Conservation (phyloP, 805 yeast species). For the Candida loeiensis region DNA sequence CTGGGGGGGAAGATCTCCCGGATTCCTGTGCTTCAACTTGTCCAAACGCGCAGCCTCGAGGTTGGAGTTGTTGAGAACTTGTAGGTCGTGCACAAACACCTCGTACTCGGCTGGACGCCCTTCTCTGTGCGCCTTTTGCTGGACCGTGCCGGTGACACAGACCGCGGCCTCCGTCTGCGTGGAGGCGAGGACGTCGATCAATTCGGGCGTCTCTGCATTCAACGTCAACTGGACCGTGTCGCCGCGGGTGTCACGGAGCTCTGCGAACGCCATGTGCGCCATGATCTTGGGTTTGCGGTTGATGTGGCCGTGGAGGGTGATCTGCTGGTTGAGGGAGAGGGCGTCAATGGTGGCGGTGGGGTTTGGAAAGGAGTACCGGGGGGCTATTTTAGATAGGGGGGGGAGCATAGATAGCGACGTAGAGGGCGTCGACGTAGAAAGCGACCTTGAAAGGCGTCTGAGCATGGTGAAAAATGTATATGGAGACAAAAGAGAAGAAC, state of each 20-base stretch:
- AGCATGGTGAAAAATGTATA: too few species aligned
- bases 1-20: slow-evolving; percentile 69
- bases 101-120: slow-evolving; percentile 47
- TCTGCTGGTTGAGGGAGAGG: slow-evolving; percentile 13
- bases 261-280: slow-evolving; percentile 69
- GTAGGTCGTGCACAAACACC: slow-evolving; percentile 47
- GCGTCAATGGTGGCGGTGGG: slow-evolving; percentile 1
- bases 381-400: slow-evolving; percentile 2
- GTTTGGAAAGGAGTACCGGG: slow-evolving; percentile 5
- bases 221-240: slow-evolving; percentile 51
- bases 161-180: slow-evolving; percentile 71
- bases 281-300: slow-evolving; percentile 68
- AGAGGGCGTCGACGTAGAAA: too few species aligned
- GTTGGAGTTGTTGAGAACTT: slow-evolving; percentile 60
- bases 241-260: slow-evolving; percentile 71
- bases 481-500: too few species aligned
- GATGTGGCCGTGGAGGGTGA: slow-evolving; percentile 79
- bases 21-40: slow-evolving; percentile 46
- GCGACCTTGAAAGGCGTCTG: too few species aligned
- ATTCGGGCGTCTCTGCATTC: slow-evolving; percentile 37
- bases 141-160: slow-evolving; percentile 55
- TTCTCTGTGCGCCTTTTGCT: slow-evolving; percentile 26
- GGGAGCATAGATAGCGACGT: neutral
- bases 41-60: slow-evolving; percentile 67
- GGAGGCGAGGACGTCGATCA: slow-evolving; percentile 39